Percentiles rank a stretch among this genome's conserved stretches.
These are phyloP conservation scores for Carallia brachiata DNA, from an alignment of 345 rosid genomes.

Conservation along the genomic window DNA sequence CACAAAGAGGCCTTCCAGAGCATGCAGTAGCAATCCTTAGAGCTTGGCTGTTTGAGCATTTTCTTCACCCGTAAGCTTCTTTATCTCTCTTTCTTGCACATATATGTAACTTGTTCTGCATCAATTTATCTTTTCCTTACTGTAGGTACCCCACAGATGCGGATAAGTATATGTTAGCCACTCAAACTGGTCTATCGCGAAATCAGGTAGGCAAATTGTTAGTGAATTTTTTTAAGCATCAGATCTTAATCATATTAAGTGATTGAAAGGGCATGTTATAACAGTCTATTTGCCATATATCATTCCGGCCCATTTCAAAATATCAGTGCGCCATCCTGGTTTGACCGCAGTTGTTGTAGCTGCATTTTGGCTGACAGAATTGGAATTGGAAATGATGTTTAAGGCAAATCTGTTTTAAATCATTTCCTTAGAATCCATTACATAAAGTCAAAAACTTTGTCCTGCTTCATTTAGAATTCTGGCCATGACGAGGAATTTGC, in stretches of 20 bases:
- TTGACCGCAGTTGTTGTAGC: too few relatives aligned
- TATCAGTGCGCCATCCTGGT: too few relatives aligned
- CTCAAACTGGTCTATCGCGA: constrained; percentile 58
- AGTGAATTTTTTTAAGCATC: background rate
- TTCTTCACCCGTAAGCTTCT: constrained; percentile 66
- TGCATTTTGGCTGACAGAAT: too few relatives aligned
- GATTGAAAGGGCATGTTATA: constrained; percentile 16
- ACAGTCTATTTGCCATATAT: too few relatives aligned
- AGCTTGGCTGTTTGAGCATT: constrained; percentile 72
- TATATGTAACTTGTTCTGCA: background rate
- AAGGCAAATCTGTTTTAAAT: too few relatives aligned
- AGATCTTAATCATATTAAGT: background rate
- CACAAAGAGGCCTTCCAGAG: constrained; percentile 70
- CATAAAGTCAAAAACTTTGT: too few relatives aligned
- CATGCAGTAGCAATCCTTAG: constrained; percentile 54
- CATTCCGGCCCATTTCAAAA: too few relatives aligned
- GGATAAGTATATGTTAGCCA: constrained; percentile 60
- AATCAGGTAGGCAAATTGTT: constrained; percentile 42
- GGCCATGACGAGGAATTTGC: too few relatives aligned
- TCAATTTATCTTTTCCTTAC: constrained; percentile 1
- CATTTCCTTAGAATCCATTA: too few relatives aligned
- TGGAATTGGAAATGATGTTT: too few relatives aligned
- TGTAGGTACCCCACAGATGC: constrained; percentile 61
- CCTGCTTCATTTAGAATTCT: too few relatives aligned
- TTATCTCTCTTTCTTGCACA: background rate